Evolutionary conservation across 345 rosid genomes (phyloP), one percentile per base, ranked within the genome.

Genomic region (Heritiera fomes): DNA sequence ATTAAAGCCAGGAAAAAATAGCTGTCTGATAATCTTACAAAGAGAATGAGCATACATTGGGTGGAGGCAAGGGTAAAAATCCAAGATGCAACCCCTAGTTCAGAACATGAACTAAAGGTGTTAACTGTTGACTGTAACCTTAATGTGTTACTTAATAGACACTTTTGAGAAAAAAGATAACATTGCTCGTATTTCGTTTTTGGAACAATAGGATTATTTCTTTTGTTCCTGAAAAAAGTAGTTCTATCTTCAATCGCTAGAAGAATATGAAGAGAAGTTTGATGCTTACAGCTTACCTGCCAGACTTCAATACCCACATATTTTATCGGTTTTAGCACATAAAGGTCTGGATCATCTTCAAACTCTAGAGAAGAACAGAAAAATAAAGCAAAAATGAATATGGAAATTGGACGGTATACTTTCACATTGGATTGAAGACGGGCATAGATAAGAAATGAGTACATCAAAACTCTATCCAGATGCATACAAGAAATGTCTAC

Each of bases 331-430:
- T 86, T 95, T 75, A 95, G 79, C 85, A 95, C 98, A 63, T 95
- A 93, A 77, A 95, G 91, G 77, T 95, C 97, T 2, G 98, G 98
- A 82, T 95, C 98, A 87, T 95, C 98, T 89, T 95, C 98, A 86
- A 95, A 95, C 85, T 95, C 98, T 95, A 38, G 87, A 59, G 32
- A 45, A 72, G 69, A 62, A 43, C 55, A 52, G 43, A 40, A 73
- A 75, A 62, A 45, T 53, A 40, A 11, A 77, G 77, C 75, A 79
- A 40, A 46, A 78, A 45, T 7, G 43, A 63, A 14, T 17, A 47
- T 3, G 2, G 38, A 41, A 53, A 40, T 23, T 10, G 2, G 28
- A 55, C 5, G 59, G 5, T 18, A 41, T 40, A 61, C 9, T 17
- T 73, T 61, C 38, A 58, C 53, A 55, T 40, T 46, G 76, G 18